Base-by-base conservation (phyloP, 306 rosid species). In the Dryas drummondii region DNA sequence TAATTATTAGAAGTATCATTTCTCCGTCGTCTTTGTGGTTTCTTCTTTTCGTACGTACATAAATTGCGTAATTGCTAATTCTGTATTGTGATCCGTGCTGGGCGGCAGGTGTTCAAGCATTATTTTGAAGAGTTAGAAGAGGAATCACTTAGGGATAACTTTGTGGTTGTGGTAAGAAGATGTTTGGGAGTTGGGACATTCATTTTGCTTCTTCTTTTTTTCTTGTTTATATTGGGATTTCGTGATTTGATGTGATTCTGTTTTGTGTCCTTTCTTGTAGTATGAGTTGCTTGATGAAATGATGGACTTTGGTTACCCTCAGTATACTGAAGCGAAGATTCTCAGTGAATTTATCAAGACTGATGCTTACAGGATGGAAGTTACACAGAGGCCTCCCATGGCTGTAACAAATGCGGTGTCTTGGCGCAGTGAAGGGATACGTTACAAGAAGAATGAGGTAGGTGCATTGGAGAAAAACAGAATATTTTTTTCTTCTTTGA, bases 301-400 rank as follows among this genome's bases (percentile, higher is more conserved):
- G 75, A 96, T 96, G 99, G 99, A 96, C 87, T 96, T 96, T 68
- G 99, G 99, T 32, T 96, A 92, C 79, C 99, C 99, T 52, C 99
- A 96, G 82, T 96, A 80, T 76, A 96, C 99, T 0, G 99, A 96
- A 74, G 99, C 99, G 3, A 92, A 83, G 88, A 96, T 96, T 85
- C 93, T 96, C 47, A 92, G 97, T 46, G 99, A 96, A 76, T 96
- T 94, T 83, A 96, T 96, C 81, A 96, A 96, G 91, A 96, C 99
- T 0, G 99, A 96, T 85, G 99, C 99, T 68, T 96, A 96, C 76
- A 92, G 96, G 83, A 90, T 96, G 99, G 99, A 96, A 78, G 96
- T 90, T 71, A 87, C 87, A 0, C 99, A 96, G 87, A 90, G 98
- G 80, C 99, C 99, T 73, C 99, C 99, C 58, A 96, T 96, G 99